Percentiles rank a stretch among this genome's conserved stretches.
Evolutionary conservation across 2,329 filamentous ascomycete species (phyloP).

Genomic region (Trichoderma asperellum): DNA sequence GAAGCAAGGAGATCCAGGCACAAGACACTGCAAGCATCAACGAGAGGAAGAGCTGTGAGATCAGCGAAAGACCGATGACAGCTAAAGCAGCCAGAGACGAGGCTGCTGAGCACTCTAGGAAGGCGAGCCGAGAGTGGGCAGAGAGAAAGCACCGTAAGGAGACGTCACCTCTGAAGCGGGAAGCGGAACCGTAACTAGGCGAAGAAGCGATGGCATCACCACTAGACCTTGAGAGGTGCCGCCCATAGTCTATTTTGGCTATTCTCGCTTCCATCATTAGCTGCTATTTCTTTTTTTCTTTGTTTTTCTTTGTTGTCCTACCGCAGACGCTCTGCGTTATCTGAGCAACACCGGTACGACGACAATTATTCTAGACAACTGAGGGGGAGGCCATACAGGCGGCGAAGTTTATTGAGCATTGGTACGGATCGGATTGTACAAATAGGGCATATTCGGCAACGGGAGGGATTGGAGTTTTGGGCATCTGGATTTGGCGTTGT

Average conservation of each 20-base stretch:
- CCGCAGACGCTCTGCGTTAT: neutral
- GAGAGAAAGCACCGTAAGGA: slow-evolving; percentile 58
- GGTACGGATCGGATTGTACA: slow-evolving; percentile 9
- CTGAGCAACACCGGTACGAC: neutral
- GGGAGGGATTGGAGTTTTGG: neutral
- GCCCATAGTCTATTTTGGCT: neutral
- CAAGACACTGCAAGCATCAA: slow-evolving; percentile 53
- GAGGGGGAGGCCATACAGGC: neutral
- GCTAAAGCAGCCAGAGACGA: slow-evolving; percentile 61
- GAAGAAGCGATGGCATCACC: neutral
- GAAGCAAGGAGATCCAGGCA: slow-evolving; percentile 58
- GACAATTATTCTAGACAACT: neutral
- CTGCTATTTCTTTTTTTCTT: neutral
- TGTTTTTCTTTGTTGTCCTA: neutral
- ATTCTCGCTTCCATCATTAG: neutral
- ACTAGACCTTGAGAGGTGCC: neutral
- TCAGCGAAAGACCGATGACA: slow-evolving; percentile 56
- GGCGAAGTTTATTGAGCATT: neutral
- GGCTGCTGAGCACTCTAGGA: slow-evolving; percentile 64
- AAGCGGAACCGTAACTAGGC: neutral
- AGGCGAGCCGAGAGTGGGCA: slow-evolving; percentile 64
- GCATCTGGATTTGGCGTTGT: neutral
- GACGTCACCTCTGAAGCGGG: slow-evolving; percentile 22
- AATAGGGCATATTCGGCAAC: neutral
- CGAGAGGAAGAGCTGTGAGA: slow-evolving; percentile 57